Evolutionary conservation across 1,284 basidiomycete species (phyloP), one percentile per base, ranked within the genome.

Genomic region (Austroboletus novae-zelandiae): DNA sequence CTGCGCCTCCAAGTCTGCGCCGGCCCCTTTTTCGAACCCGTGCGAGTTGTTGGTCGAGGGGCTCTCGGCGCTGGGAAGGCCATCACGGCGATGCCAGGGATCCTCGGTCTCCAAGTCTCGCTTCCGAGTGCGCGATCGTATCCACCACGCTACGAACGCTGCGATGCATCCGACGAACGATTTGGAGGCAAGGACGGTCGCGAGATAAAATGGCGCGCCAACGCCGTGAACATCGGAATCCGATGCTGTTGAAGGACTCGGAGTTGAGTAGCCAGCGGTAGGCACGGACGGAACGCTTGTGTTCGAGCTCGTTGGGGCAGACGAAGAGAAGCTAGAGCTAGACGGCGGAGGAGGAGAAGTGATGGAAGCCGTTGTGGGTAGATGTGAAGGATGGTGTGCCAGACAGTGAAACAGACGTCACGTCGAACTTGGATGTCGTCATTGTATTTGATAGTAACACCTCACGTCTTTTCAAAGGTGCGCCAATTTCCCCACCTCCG

Each of bases 181-280:
- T 47, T 69, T 51, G 0, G 64, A 56, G 23, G 62, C 66, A 3
- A 66, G 61, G 13, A 69, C 61, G 10, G 69, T 53, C n/a, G 66
- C 64, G 3, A 69, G 34, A 44, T 69, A 69, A 40, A 69, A 69
- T 9, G 67, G 61, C 14, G 62, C 64, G 3, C 65, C 65, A 9
- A 62, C 48, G 3, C 61, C 63, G n/a, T 60, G 63, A 40, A 55
- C 57, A 20, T n/a, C 48, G 2, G 59, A 49, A 23, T 47, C 23
- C 5, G 61, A 50, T 7, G 43, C 59, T 13, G 54, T 32, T 7
- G 65, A 61, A 4, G 62, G 55, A 20, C 34, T 53, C 20, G 65
- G 61, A 5, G 59, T 50, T 14, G 64, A 57, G 23, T 54, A 60
- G 40, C 43, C 40, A 46, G 51, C 34, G n/a, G 62, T 65, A 15